Evolutionary conservation across 148 eudicot genomes (phyloP).

Genomic region (Selenicereus undatus): DNA sequence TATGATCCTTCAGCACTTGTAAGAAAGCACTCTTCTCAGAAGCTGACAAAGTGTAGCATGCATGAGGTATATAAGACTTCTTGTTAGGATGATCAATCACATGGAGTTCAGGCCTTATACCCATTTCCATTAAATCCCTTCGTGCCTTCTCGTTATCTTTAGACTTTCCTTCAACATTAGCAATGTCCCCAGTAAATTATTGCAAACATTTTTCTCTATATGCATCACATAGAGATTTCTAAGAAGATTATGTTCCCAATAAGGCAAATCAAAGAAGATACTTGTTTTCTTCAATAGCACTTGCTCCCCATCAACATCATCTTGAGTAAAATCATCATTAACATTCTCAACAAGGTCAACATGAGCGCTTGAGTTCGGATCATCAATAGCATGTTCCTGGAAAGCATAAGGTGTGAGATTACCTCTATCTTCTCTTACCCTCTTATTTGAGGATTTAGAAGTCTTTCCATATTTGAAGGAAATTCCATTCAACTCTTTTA

Average conservation of each 20-base stretch:
- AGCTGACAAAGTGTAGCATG: no score
- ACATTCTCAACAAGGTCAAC: neutral
- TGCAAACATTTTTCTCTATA: neutral
- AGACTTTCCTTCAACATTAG: neutral
- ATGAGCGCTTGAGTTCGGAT: no score
- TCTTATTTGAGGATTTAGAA: neutral
- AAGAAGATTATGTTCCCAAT: neutral
- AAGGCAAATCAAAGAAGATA: neutral
- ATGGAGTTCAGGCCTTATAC: no score
- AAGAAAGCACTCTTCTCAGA: no score
- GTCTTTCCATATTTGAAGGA: neutral
- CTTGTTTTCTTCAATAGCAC: neutral
- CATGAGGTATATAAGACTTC: no score
- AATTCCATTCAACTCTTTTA: neutral
- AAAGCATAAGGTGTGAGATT: no score
- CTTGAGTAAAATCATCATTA: neutral
- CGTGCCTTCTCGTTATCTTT: neutral
- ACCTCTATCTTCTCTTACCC: no score
- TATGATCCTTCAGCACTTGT: no score
- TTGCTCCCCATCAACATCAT: neutral
- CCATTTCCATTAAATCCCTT: no score
- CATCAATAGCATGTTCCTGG: no score
- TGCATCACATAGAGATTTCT: neutral
- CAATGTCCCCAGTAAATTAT: neutral
- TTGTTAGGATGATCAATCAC: no score